These are phyloP conservation scores for Colletotrichum cuscutae DNA, from an alignment of 2,329 filamentous ascomycete species.

Conservation along the genomic window DNA sequence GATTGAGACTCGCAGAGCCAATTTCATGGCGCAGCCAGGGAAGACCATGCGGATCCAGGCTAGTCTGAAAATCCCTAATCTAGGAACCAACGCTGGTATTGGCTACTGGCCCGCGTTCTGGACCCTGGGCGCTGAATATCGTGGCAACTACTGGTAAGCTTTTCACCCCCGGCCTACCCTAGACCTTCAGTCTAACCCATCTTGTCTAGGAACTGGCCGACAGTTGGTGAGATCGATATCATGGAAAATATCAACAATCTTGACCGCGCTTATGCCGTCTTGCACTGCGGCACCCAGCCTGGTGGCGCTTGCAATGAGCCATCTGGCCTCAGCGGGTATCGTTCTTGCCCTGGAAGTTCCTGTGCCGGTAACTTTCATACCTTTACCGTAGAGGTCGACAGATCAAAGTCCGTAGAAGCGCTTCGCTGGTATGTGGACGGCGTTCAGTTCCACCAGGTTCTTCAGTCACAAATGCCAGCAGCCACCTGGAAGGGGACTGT, in stretches of 20 bases:
- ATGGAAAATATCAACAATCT: constrained; percentile 73
- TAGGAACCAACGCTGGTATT: constrained; percentile 38
- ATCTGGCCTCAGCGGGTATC: constrained; percentile 47
- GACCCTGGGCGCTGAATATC: constrained; percentile 52
- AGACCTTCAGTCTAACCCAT: constrained; percentile 60
- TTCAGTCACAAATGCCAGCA: constrained; percentile 41
- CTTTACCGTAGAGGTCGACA: constrained; percentile 46
- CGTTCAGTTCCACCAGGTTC: constrained; percentile 52
- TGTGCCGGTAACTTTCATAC: constrained; percentile 40
- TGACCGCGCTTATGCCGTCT: constrained; percentile 58
- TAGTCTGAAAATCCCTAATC: constrained; percentile 46
- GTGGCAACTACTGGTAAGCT: constrained; percentile 44
- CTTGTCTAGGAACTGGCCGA: constrained; percentile 50
- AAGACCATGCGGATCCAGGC: constrained; percentile 49
- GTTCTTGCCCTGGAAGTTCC: not conserved
- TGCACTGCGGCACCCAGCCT: constrained; percentile 58
- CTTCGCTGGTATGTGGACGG: constrained; percentile 63
- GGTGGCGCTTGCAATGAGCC: constrained; percentile 65
- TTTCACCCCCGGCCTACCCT: constrained; percentile 49
- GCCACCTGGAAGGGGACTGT: constrained; percentile 44
- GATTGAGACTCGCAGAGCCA: constrained; percentile 50
- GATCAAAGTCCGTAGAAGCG: constrained; percentile 46
- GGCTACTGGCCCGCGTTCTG: constrained; percentile 60
- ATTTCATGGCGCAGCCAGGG: constrained; percentile 47
- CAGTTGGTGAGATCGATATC: constrained; percentile 65